phyloP scores from a whole-genome alignment of 768 basidiomycete species.

The Naganishia antarctica region DNA sequence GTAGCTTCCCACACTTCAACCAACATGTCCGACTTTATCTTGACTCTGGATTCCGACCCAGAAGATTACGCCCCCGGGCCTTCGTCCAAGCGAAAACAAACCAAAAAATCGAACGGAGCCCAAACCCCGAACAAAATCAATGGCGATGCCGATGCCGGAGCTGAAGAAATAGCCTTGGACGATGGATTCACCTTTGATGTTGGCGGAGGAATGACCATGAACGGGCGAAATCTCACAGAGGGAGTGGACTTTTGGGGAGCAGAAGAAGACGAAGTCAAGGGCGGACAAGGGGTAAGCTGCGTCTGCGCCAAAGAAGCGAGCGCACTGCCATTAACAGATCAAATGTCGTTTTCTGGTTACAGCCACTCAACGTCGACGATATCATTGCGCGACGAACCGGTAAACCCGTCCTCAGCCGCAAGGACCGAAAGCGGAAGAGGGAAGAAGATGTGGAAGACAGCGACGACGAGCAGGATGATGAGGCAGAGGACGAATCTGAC shows the following conservation, averaged over 20 bases:
- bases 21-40: conserved; percentile 59
- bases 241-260: conserved; percentile 54
- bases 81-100: conserved; percentile 31
- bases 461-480: conserved; percentile 35
- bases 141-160: conserved; percentile 47
- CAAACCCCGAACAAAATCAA: conserved; percentile 31
- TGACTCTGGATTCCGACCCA: conserved; percentile 57
- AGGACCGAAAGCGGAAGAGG: conserved; percentile 60
- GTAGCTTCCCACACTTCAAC: no score
- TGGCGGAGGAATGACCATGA: conserved; percentile 64
- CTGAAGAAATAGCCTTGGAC: conserved; percentile 61
- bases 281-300: conserved; percentile 46
- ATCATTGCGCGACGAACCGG: conserved; percentile 72
- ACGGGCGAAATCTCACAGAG: conserved; percentile 53
- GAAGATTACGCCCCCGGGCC: conserved; percentile 9
- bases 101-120: conserved; percentile 31
- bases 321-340: background rate
- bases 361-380: conserved; percentile 82
- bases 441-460: conserved; percentile 31
- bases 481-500: conserved; percentile 47
- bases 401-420: conserved; percentile 51
- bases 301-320: background rate
- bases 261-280: conserved; percentile 62
- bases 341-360: conserved; percentile 52
- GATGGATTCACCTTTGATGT: conserved; percentile 79